Evolutionary conservation across 805 yeast genomes (phyloP), one percentile per base, ranked within the genome.

Genomic region (Starmera caribaea): DNA sequence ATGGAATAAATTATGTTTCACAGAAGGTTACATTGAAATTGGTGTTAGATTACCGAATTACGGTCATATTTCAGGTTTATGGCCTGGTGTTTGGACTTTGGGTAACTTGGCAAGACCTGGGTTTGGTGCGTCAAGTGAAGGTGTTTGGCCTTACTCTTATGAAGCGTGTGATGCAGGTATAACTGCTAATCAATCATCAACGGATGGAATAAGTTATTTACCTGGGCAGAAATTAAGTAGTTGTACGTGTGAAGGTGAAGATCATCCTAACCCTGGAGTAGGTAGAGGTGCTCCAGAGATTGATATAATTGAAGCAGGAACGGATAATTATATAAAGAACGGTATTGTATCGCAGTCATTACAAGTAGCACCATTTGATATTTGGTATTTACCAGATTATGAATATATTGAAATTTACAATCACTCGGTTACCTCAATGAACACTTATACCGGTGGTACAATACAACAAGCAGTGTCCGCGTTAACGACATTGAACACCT

Each of bases 271-370:
- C 46, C 54, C 57, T n/a, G 74, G 74, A 13, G 45, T 44, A 4
- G 75, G 75, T 5, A 59, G 75, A 47, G 74, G 75, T 15, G 73
- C 74, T 0, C 72, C 74, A 8, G 74, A 68, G 53, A 67, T 71
- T 43, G 76, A 71, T 59, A 62, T 66, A 16, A 45, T 71, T 17
- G 76, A 71, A 58, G 76, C 66, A 41, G 70, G 66, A 34, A 51
- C 59, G 21, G 62, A 63, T 35, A 52, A 62, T n/a, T 51, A 41
- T 29, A 35, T 50, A 11, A 40, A 43, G 17, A 45, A 56, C 37
- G 76, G 76, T 30, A 61, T 68, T 29, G 75, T 66, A 3, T 68
- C 75, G 1, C 77, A 71, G 45, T 68, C 76, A 1, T 57, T 66
- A 42, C 76, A 71, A 53, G 54, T 71, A 43, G 77, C 77, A 8